Percentiles rank a stretch among this genome's conserved stretches.
phyloP scores from a whole-genome alignment of 768 basidiomycete genomes.

The Cantharellus anzutake region DNA sequence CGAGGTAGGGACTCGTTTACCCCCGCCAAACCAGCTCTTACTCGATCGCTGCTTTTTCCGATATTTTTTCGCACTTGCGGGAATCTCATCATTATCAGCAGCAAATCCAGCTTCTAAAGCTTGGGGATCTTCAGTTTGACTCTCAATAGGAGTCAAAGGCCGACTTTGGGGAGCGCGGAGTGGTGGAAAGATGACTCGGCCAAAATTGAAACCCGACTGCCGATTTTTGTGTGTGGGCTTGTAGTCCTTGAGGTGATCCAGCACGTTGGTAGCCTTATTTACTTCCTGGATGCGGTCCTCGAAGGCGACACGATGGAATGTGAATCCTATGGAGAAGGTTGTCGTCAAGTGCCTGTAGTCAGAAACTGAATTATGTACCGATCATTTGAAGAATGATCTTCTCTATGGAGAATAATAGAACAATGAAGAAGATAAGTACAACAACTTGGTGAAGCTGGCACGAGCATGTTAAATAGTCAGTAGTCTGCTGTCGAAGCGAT shows the following conservation, averaged over 20 bases:
- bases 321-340: slow-evolving; percentile 28
- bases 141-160: neutral
- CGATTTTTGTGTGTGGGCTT: slow-evolving; percentile 24
- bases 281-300: slow-evolving; percentile 49
- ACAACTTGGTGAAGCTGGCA: slow-evolving; percentile 40
- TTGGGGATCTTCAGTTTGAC: neutral
- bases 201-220: neutral
- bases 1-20: too few relatives aligned
- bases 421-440: slow-evolving; percentile 60
- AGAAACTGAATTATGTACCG: slow-evolving; percentile 15
- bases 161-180: neutral
- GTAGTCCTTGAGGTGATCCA: slow-evolving; percentile 50
- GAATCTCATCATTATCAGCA: too few relatives aligned
- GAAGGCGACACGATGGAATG: slow-evolving; percentile 63
- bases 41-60: too few relatives aligned
- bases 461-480: neutral
- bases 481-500: neutral
- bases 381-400: slow-evolving; percentile 53
- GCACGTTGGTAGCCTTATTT: slow-evolving; percentile 30
- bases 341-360: neutral
- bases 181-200: neutral
- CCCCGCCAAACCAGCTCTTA: too few relatives aligned
- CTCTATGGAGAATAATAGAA: slow-evolving; percentile 40
- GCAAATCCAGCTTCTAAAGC: neutral
- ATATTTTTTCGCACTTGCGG: too few relatives aligned